These are phyloP conservation scores for Colletotrichum sp. DNA, from an alignment of 2,329 filamentous ascomycete genomes.

Conservation along the genomic window DNA sequence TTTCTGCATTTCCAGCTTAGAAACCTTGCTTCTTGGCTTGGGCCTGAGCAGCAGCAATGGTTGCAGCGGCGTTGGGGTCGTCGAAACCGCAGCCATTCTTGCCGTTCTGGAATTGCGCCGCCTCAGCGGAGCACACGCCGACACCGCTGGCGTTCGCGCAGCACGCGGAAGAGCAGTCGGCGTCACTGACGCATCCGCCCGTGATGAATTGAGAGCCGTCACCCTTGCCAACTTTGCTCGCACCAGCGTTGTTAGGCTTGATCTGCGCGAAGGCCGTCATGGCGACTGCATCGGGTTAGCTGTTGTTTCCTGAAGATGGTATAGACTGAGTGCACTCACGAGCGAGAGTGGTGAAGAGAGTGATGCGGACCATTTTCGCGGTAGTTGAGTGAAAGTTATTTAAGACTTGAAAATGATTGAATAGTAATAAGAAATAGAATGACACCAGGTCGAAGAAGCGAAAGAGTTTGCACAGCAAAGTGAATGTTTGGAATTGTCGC, in stretches of 20 bases:
- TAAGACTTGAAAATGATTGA: background rate
- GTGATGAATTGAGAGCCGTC: conserved; percentile 32
- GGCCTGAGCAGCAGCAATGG: conserved; percentile 18
- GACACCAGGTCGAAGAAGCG: conserved; percentile 17
- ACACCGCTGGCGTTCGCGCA: conserved; percentile 29
- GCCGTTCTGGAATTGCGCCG: conserved; percentile 31
- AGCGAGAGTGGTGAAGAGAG: conserved; percentile 26
- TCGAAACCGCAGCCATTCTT: conserved; percentile 38
- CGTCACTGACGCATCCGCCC: conserved; percentile 31
- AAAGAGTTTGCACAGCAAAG: conserved; percentile 2
- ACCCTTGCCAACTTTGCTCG: conserved; percentile 18
- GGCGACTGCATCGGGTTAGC: conserved; percentile 16
- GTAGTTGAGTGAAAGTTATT: background rate
- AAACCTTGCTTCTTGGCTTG: conserved; percentile 19
- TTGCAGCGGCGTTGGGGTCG: conserved; percentile 21
- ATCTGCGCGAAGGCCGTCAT: conserved; percentile 23
- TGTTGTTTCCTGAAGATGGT: background rate
- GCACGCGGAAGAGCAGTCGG: conserved; percentile 32
- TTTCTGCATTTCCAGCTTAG: conserved; percentile 12
- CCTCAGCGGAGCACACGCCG: conserved; percentile 33
- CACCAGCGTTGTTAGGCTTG: conserved; percentile 26
- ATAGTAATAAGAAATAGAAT: background rate
- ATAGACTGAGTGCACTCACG: conserved; percentile 24
- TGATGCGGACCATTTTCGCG: conserved; percentile 28
- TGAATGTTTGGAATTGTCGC: background rate